Evolutionary conservation across 2,329 filamentous ascomycete species (phyloP), one percentile per base, ranked within the genome.

Genomic region (Cytospora paraplurivora): DNA sequence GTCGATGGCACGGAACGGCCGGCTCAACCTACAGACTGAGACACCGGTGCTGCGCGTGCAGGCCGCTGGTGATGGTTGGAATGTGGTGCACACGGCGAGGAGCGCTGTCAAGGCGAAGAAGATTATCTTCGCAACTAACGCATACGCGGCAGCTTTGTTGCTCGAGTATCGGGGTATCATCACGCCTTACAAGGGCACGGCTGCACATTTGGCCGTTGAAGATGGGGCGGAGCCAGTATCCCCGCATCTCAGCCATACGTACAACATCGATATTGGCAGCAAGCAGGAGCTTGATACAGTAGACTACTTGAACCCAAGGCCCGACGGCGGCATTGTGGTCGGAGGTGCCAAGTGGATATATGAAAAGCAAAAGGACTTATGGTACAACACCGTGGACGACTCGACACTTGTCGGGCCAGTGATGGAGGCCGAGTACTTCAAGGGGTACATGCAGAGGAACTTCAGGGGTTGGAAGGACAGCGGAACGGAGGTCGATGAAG

Each of bases 391-490:
- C 5, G 63, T 67, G 10, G 65, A 71, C 37, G 71, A 72, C 38
- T 67, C 67, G n/a, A 68, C 63, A 34, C 63, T 71, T 19, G 66
- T 71, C 10, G 63, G 67, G 15, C 55, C 63, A 6, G 66, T 67
- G 6, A 33, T 59, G 4, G 62, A 66, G 38, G 54, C 57, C 4
- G 37, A 56, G 21, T 71, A 71, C 55, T 72, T 71, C 54, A 68
- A 71, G 15, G 69, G 70, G 12, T 72, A 72, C 27, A 72, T 72
- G 70, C 70, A 71, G 62, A 68, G 70, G 15, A 63, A 56, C 54
- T 69, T 69, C 61, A 62, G 65, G 38, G 66, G 67, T 34, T 67
- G 70, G 70, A 33, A 63, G 32, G 68, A 71, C 21, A 64, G 69
- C 35, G 69, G 67, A 4, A 62, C 57, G 10, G 35, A 35, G 21